phyloP scores from a whole-genome alignment of 169 alveolate genomes.

The Cyclospora cayetanensis region DNA sequence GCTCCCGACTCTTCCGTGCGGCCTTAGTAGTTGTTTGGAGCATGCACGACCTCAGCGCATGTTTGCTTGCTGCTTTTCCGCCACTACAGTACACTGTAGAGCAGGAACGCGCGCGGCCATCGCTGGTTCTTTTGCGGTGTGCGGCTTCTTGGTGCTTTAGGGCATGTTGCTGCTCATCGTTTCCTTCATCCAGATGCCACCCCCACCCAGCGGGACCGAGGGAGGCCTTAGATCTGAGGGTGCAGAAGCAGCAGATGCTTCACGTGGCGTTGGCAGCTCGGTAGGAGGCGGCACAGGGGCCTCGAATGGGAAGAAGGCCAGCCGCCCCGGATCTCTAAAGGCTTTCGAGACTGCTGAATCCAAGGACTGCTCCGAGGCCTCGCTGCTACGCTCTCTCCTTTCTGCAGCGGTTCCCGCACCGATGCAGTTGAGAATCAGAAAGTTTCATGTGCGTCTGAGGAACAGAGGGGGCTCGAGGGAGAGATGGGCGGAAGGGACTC shows the following conservation, averaged over 20 bases:
- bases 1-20: neutral
- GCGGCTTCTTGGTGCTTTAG: no score
- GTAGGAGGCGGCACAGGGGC: neutral
- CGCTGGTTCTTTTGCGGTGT: no score
- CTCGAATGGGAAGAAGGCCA: neutral
- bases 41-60: no score
- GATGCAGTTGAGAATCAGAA: slow-evolving; percentile 25
- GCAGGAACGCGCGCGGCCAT: no score
- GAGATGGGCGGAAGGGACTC: neutral
- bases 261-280: neutral
- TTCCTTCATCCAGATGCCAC: slow-evolving; percentile 24
- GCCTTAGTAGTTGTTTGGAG: neutral
- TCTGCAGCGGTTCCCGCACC: slow-evolving; percentile 51
- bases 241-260: neutral
- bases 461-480: neutral
- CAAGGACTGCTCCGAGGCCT: slow-evolving; percentile 20
- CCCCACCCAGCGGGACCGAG: neutral
- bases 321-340: slow-evolving; percentile 41
- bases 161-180: slow-evolving; percentile 36
- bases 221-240: neutral
- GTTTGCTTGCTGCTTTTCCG: neutral
- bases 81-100: no score
- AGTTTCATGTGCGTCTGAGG: neutral
- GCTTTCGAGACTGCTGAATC: slow-evolving; percentile 24
- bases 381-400: slow-evolving; percentile 44